Conservation (phyloP, 305 asterid genomes). For the Lippia alba region DNA sequence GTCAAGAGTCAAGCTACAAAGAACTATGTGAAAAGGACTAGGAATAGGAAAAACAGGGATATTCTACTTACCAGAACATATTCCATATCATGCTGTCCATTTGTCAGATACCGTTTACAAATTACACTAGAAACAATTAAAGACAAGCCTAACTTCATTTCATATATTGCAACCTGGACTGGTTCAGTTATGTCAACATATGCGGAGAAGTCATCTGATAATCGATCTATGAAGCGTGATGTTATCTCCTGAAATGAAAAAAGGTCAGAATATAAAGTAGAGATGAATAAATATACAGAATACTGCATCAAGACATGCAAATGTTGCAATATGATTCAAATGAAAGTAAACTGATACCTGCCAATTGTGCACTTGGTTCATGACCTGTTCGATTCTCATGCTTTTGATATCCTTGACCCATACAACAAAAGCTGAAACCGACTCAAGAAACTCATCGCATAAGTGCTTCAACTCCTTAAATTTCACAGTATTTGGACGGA, state of each 20-base stretch:
- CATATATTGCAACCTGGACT: constrained; percentile 80
- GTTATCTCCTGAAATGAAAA: constrained; percentile 59
- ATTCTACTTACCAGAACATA: constrained; percentile 52
- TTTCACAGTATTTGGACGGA: constrained; percentile 76
- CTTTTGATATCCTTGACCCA: constrained; percentile 50
- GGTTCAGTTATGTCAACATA: constrained; percentile 83
- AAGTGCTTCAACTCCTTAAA: constrained; percentile 62
- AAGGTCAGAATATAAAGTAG: constrained; percentile 25
- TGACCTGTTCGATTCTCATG: constrained; percentile 44
- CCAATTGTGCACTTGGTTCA: constrained; percentile 68
- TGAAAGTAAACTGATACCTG: constrained; percentile 57
- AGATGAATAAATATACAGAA: constrained; percentile 21
- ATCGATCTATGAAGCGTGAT: constrained; percentile 63
- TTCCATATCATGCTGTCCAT: constrained; percentile 53
- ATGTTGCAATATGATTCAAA: constrained; percentile 13
- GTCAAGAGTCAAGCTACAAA: constrained; percentile 35
- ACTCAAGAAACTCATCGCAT: constrained; percentile 60
- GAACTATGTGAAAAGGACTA: constrained; percentile 12
- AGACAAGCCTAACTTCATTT: constrained; percentile 88
- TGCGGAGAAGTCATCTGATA: constrained; percentile 69
- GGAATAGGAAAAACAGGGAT: constrained; percentile 20
- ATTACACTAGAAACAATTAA: constrained; percentile 59
- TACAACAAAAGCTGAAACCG: constrained; percentile 46
- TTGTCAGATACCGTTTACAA: constrained; percentile 38
- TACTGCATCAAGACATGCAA: constrained; percentile 15